A percentile compares a stretch with the other conserved stretches of the same genome.
These are phyloP conservation scores for Austroboletus eburneus DNA, from an alignment of 768 basidiomycete genomes.

Conservation along the genomic window DNA sequence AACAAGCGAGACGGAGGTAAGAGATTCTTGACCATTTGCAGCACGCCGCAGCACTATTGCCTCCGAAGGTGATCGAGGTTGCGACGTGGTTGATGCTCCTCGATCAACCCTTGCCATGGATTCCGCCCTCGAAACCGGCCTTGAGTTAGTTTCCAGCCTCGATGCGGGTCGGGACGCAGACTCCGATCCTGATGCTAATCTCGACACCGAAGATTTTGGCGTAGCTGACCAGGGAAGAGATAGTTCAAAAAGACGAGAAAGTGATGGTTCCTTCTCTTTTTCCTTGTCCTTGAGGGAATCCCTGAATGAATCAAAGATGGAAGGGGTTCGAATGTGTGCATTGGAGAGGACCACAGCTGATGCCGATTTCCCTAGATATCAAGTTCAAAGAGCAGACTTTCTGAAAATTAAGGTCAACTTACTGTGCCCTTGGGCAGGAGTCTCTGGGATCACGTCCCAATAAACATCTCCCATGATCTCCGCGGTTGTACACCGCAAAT, in stretches of 20 bases:
- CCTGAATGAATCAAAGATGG: slow-evolving; percentile 18
- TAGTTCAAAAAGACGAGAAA: slow-evolving; percentile 31
- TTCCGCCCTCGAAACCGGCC: slow-evolving; percentile 14
- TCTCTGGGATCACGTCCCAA: slow-evolving; percentile 44
- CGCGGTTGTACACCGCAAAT: slow-evolving; percentile 65
- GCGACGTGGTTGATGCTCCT: neutral
- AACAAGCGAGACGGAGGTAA: neutral
- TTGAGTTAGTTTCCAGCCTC: slow-evolving; percentile 12
- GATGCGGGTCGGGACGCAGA: slow-evolving; percentile 17
- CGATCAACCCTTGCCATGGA: neutral
- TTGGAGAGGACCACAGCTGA: slow-evolving; percentile 19
- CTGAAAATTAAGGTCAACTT: slow-evolving; percentile 25
- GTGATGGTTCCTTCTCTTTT: slow-evolving; percentile 26
- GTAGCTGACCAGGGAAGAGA: slow-evolving; percentile 32
- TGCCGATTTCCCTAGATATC: slow-evolving; percentile 31
- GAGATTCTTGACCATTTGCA: slow-evolving; percentile 1
- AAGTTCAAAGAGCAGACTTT: neutral
- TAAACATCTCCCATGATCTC: slow-evolving; percentile 65
- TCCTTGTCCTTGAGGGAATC: slow-evolving; percentile 19
- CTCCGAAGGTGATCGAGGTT: slow-evolving; percentile 1
- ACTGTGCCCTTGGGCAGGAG: slow-evolving; percentile 39
- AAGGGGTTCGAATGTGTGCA: slow-evolving; percentile 14
- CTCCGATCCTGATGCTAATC: slow-evolving; percentile 12
- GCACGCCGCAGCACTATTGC: neutral
- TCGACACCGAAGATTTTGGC: slow-evolving; percentile 13